Evolutionary conservation across 345 rosid genomes (phyloP), one percentile per base, ranked within the genome.

Genomic region (Theobroma cacao): DNA sequence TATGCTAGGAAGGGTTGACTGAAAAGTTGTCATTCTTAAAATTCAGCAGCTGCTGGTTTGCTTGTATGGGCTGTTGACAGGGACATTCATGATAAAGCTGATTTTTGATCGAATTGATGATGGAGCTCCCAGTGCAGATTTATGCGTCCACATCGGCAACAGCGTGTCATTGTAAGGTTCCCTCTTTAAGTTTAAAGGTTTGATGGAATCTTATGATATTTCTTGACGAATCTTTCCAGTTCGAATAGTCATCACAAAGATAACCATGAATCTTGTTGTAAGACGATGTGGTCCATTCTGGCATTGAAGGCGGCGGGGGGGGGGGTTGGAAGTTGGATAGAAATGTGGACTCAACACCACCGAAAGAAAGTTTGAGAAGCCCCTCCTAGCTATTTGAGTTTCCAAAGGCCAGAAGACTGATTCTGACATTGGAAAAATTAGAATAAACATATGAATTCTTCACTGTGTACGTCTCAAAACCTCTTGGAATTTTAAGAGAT

Each of bases 231-330:
- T 34, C 65, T 70, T 40, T 60, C 48, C 38, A 26, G 20, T 79
- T 41, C 56, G 12, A 6, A 45, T 30, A 45, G 76, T 72, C 36
- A 24, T 65, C 5, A 61, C 53, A 36, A 52, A 45, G 85, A 80
- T 70, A 64, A 64, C 38, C 34, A 13, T 72, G 81, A 83, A 79
- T 78, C 79, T 78, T 80, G 73, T 59, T 8, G 1, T 65, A 11
- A 78, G 82, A 40, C 22, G 62, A 30, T 28, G 82, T 78, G 85
- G 83, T 78, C 87, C 83, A 45, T 24, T 69, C 7, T 52, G 10
- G 13, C 2, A 68, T 40, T 13, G 61, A 50, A 18, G 36, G 22
- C 48, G 41, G n/a, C 5, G 14, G 66, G 38, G 79, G 41, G n/a
- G 8, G 14, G 66, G 38, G 79, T 7, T 26, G 40, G 69, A 43